phyloP scores from a whole-genome alignment of 768 basidiomycete genomes.

The Cantharellus cinnabarinus region DNA sequence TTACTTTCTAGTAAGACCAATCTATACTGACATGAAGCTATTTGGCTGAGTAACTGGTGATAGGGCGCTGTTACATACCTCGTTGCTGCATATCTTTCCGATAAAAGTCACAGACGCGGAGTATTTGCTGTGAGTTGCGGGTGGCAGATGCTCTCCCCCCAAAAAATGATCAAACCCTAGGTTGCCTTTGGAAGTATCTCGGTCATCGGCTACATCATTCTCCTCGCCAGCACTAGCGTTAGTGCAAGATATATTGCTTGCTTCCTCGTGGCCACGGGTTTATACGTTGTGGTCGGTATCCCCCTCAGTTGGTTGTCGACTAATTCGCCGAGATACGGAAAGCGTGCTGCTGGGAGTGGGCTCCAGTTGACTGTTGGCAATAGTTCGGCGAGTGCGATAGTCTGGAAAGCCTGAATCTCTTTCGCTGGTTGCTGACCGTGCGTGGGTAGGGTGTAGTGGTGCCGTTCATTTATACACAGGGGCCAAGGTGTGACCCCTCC shows the following conservation, averaged over 20 bases:
- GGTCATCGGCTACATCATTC: slow-evolving; percentile 9
- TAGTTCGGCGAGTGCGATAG: not conserved
- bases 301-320: not conserved
- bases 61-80: not conserved
- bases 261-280: slow-evolving; percentile 3
- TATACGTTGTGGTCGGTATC: slow-evolving; percentile 2
- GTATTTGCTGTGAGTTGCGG: not conserved
- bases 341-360: slow-evolving; percentile 1
- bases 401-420: not conserved
- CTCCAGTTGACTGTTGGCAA: slow-evolving; percentile 4
- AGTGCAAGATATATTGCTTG: slow-evolving; percentile 4
- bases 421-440: not conserved
- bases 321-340: slow-evolving; percentile 2
- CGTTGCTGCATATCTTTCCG: not conserved
- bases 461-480: slow-evolving; percentile 3
- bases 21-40: not conserved
- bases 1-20: not conserved
- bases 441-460: slow-evolving; percentile 1
- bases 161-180: not conserved
- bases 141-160: not conserved
- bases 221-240: not conserved
- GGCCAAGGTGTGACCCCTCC: not conserved
- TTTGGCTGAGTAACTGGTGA: not conserved
- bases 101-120: not conserved
- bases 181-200: not conserved